These are phyloP conservation scores for Punica granatum DNA, from an alignment of 345 rosid species.

Conservation along the genomic window DNA sequence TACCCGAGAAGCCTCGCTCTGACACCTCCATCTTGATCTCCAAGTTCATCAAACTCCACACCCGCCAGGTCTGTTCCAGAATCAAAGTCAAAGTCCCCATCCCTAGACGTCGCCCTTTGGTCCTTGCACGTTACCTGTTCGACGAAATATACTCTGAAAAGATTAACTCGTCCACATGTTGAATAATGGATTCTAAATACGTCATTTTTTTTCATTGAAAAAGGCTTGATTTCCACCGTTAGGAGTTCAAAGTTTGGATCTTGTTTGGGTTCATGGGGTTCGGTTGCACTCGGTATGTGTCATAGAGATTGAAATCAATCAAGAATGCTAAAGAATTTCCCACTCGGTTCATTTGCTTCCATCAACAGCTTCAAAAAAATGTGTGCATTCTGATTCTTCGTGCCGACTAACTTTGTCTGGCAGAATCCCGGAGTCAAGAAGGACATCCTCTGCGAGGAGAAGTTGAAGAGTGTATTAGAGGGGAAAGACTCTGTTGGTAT, in stretches of 20 bases:
- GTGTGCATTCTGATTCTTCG: neutral
- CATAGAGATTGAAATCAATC: neutral
- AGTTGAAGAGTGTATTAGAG: slow-evolving; percentile 25
- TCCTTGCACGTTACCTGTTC: slow-evolving; percentile 1
- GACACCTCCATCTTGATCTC: slow-evolving; percentile 30
- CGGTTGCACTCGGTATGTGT: neutral
- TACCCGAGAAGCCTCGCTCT: slow-evolving; percentile 27
- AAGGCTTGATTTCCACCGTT: neutral
- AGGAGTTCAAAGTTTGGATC: neutral
- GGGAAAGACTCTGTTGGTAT: slow-evolving; percentile 36
- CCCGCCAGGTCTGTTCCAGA: slow-evolving; percentile 24
- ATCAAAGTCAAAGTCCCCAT: neutral
- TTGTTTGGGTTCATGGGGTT: neutral
- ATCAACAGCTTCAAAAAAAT: neutral
- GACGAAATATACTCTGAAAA: slow-evolving; percentile 5
- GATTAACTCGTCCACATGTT: neutral
- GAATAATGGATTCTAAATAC: neutral
- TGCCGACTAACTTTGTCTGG: neutral
- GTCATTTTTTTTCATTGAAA: neutral
- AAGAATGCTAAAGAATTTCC: neutral
- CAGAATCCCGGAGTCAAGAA: slow-evolving; percentile 40
- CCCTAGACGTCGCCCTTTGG: neutral
- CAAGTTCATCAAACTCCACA: slow-evolving; percentile 45
- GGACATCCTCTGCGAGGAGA: slow-evolving; percentile 25
- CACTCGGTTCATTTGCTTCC: neutral